These are phyloP conservation scores for Ramaria sp. DNA, from an alignment of 768 basidiomycete genomes.

Conservation along the genomic window DNA sequence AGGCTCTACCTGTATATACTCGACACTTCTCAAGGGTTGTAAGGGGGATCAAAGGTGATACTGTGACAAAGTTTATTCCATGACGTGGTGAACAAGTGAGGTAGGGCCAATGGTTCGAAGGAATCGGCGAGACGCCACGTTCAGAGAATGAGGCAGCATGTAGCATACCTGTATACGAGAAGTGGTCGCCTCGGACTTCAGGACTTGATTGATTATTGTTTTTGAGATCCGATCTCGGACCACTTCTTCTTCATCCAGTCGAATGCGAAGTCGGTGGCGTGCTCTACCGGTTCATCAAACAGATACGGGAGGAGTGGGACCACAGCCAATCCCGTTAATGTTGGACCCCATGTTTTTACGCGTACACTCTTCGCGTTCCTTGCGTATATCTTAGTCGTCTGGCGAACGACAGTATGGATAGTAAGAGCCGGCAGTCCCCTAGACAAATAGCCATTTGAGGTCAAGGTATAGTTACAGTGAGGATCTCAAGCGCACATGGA, in stretches of 20 bases:
- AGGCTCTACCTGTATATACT: too few relatives aligned
- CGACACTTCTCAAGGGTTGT: too few relatives aligned
- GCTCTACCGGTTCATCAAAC: slow-evolving; percentile 74
- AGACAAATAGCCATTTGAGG: neutral
- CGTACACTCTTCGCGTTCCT: slow-evolving; percentile 43
- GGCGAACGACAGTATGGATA: slow-evolving; percentile 72
- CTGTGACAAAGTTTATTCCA: too few relatives aligned
- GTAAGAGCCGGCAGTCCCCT: slow-evolving; percentile 81
- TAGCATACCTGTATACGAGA: too few relatives aligned
- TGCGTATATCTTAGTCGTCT: slow-evolving; percentile 57
- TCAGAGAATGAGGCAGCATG: too few relatives aligned
- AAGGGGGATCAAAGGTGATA: too few relatives aligned
- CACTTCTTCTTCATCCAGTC: slow-evolving; percentile 57
- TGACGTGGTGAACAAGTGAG: too few relatives aligned
- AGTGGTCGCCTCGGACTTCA: too few relatives aligned
- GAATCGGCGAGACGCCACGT: too few relatives aligned
- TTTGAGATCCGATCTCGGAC: neutral
- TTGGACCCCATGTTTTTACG: slow-evolving; percentile 67
- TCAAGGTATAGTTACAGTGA: neutral
- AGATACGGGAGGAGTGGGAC: slow-evolving; percentile 68
- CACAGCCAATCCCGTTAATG: slow-evolving; percentile 58
- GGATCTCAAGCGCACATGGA: slow-evolving; percentile 48
- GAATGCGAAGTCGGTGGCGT: slow-evolving; percentile 54
- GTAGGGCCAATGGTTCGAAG: too few relatives aligned
- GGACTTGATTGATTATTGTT: neutral